These are phyloP conservation scores for Alternaria longipes DNA, from an alignment of 2,329 filamentous ascomycete species.

Conservation along the genomic window DNA sequence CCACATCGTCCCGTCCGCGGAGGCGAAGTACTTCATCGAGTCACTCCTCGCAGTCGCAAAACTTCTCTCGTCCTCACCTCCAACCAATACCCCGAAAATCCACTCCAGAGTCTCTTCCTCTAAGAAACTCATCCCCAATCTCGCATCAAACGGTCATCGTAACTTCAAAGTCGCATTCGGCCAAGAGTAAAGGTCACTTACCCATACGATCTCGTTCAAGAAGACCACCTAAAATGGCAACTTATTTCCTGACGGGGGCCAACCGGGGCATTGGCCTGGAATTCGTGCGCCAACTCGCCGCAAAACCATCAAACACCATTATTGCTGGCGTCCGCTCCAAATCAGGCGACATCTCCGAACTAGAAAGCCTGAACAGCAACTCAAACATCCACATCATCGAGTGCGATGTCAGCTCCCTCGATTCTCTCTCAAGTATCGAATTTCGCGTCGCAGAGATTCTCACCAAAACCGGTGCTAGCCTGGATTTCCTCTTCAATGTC, in stretches of 20 bases:
- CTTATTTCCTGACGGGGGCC: slow-evolving; percentile 46
- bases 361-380: slow-evolving; percentile 35
- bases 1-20: slow-evolving; percentile 10
- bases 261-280: slow-evolving; percentile 47
- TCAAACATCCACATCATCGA: slow-evolving; percentile 52
- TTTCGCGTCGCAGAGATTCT: slow-evolving; percentile 47
- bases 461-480: slow-evolving; percentile 47
- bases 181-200: not conserved
- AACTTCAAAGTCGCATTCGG: not conserved
- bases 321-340: slow-evolving; percentile 53
- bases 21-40: slow-evolving; percentile 21
- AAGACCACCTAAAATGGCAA: slow-evolving; percentile 33
- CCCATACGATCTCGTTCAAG: not conserved
- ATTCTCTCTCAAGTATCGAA: slow-evolving; percentile 47
- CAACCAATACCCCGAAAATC: slow-evolving; percentile 5
- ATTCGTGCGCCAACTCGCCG: slow-evolving; percentile 44
- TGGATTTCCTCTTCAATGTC: slow-evolving; percentile 56
- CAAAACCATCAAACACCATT: slow-evolving; percentile 46
- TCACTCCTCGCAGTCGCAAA: slow-evolving; percentile 10
- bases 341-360: slow-evolving; percentile 38
- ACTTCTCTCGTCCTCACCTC: slow-evolving; percentile 20
- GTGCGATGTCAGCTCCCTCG: slow-evolving; percentile 50
- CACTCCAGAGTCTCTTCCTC: not conserved
- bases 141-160: slow-evolving; percentile 9
- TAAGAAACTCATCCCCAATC: slow-evolving; percentile 11